phyloP scores from a whole-genome alignment of 2,329 filamentous ascomycete species.

The Aspergillus spinulosporus region DNA sequence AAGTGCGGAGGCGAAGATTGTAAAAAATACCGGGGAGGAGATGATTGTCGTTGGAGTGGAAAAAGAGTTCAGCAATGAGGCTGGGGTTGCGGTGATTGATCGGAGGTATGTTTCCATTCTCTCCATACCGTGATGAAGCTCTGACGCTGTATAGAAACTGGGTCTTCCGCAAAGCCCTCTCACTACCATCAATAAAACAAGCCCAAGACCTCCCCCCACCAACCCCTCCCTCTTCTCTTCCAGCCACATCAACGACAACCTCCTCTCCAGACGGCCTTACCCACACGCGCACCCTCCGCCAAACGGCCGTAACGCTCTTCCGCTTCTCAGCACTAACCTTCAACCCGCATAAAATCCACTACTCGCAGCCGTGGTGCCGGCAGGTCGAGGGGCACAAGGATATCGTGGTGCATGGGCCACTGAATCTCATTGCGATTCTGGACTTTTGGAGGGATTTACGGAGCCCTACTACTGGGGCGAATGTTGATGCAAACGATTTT shows the following conservation, averaged over 20 bases:
- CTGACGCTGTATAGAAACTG: slow-evolving; percentile 37
- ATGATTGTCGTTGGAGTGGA: slow-evolving; percentile 67
- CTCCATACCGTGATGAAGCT: too few relatives aligned
- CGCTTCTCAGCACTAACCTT: slow-evolving; percentile 48
- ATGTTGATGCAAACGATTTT: slow-evolving; percentile 16
- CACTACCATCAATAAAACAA: slow-evolving; percentile 15
- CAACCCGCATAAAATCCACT: slow-evolving; percentile 49
- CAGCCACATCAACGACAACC: slow-evolving; percentile 22
- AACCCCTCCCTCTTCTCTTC: slow-evolving; percentile 10
- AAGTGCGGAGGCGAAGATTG: slow-evolving; percentile 56
- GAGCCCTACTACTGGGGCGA: slow-evolving; percentile 12
- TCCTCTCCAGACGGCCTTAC: slow-evolving; percentile 24
- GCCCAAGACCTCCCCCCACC: slow-evolving; percentile 5
- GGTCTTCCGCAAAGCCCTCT: slow-evolving; percentile 46
- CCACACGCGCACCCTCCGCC: slow-evolving; percentile 36
- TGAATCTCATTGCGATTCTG: slow-evolving; percentile 46
- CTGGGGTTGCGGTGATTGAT: slow-evolving; percentile 57
- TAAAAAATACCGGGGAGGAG: slow-evolving; percentile 55
- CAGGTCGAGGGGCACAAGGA: slow-evolving; percentile 46
- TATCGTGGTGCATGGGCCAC: slow-evolving; percentile 46
- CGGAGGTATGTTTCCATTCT: slow-evolving; percentile 42
- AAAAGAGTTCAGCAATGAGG: slow-evolving; percentile 57
- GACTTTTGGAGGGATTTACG: slow-evolving; percentile 47
- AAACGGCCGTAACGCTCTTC: slow-evolving; percentile 44
- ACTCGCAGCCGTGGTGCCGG: slow-evolving; percentile 45